Base-by-base conservation (phyloP, 257 asterid genomes). In the Solanum dulcamara region DNA sequence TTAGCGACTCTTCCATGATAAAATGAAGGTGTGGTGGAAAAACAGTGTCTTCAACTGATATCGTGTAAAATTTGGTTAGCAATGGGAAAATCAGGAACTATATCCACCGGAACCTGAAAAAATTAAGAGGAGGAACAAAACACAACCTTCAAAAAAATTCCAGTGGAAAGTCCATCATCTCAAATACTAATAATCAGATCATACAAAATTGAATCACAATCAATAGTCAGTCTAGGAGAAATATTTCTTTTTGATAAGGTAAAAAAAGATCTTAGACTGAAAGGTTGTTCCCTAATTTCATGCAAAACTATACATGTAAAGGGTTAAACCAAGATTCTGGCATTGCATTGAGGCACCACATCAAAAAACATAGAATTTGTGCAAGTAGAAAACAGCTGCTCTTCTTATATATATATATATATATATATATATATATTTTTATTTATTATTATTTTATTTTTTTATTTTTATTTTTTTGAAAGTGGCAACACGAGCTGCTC, bases 91-190 rank as follows among this genome's bases (percentile, higher is more conserved):
- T 91, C 91, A n/a, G 99, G 99, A 88, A 88, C 83, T 81, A 94
- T 94, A 85, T 96, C 99, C 88, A 96, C 99, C 1, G 98, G 98
- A 75, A 96, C 98, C 99, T 96, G 92, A 80, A 88, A 80, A 88
- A 37, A 28, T 46, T 72, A 86, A 44, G 70, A 50, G 75, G 77
- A 38, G 46, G 3, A 44, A 75, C 15, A 60, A 44, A 38, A 44
- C 37, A 42, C 38, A 42, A 10, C 57, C 81, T 75, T 75, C 24
- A 75, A 75, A 74, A 67, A 40, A n/a, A 0, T 24, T 24, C 14
- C 57, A 44, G 26, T 14, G 59, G 14, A 10, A 75, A 75, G 37
- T 75, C 0, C 38, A 44, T 14, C 35, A 8, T 24, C 24, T 75
- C 59, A 44, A 24, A 42, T 40, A 72, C 33, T n/a, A 72, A 74